Evolutionary conservation across 495 filamentous ascomycete genomes (phyloP), one percentile per base, ranked within the genome.

Genomic region (Usnea hakonensis): DNA sequence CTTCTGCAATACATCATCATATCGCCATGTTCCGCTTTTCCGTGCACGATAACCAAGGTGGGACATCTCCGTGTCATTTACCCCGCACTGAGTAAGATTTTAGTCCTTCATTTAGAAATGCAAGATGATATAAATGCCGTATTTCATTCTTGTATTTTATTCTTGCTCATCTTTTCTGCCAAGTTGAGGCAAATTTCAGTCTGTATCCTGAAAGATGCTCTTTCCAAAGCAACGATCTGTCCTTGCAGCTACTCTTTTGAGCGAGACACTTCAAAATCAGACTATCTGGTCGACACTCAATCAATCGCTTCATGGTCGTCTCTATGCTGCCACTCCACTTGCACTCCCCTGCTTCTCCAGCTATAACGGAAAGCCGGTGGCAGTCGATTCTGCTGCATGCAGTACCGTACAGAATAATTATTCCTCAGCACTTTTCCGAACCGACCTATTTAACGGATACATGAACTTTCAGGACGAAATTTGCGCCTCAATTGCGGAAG

Each of bases 401-500:
- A 48, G 43, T 48, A n/a, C 43, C 43, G 26, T 48, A 48, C 43
- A 48, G 43, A 48, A 48, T 17, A 48, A 48, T 23, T 48, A 48
- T 48, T n/a, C 19, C 16, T 48, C 43, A 23, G 19, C 43, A 48
- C 43, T 48, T 48, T 48, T 48, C 43, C 43, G 43, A 48, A 23
- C 5, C 43, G 6, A 48, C 19, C 26, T 48, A n/a, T 48, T 48
- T 48, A 48, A 48, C 26, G 43, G 43, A 48, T 48, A 48, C 43
- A 48, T 48, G 43, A 48, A 48, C 43, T 48, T 48, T 48, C 43
- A 48, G 26, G 43, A 48, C 43, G 43, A 48, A 48, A 19, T 48
- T 48, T 48, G 43, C 43, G 43, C 43, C 26, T 48, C 43, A 48
- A 19, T 48, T 48, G 43, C 43, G 26, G 43, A 23, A 6, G 43